These are phyloP conservation scores for Euryodendron excelsum DNA, from an alignment of 148 eudicot genomes.

Conservation along the genomic window DNA sequence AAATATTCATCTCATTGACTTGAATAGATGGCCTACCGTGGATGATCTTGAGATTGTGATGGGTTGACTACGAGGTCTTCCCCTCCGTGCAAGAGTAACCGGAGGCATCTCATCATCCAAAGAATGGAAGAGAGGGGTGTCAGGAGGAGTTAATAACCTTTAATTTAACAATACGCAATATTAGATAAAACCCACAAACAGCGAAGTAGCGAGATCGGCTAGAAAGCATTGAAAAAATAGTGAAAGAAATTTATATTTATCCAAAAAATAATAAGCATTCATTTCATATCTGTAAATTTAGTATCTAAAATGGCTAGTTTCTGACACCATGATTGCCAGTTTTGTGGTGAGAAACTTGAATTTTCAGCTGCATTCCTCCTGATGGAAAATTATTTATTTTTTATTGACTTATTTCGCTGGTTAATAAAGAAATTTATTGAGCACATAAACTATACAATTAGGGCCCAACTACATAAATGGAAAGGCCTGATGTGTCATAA, in stretches of 20 bases:
- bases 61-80: slow-evolving; percentile 84
- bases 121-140: slow-evolving; percentile 85
- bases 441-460: background rate
- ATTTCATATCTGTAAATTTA: background rate
- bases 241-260: background rate
- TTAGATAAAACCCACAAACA: slow-evolving; percentile 11
- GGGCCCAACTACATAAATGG: background rate
- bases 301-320: background rate
- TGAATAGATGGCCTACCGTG: slow-evolving; percentile 47
- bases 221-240: background rate
- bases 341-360: background rate
- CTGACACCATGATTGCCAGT: background rate
- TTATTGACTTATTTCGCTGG: background rate
- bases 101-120: slow-evolving; percentile 83
- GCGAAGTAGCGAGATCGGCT: background rate
- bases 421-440: background rate
- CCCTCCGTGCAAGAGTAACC: slow-evolving; percentile 51
- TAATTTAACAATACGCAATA: slow-evolving; percentile 19
- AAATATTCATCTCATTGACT: slow-evolving; percentile 8
- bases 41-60: slow-evolving; percentile 84
- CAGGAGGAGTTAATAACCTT: slow-evolving; percentile 98
- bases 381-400: background rate
- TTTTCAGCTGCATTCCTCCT: background rate
- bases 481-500: background rate
- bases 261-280: background rate